Percentiles rank a stretch among this genome's conserved stretches.
Conservation (phyloP, 495 filamentous ascomycete species). For the Corynascus novoguineensis region DNA sequence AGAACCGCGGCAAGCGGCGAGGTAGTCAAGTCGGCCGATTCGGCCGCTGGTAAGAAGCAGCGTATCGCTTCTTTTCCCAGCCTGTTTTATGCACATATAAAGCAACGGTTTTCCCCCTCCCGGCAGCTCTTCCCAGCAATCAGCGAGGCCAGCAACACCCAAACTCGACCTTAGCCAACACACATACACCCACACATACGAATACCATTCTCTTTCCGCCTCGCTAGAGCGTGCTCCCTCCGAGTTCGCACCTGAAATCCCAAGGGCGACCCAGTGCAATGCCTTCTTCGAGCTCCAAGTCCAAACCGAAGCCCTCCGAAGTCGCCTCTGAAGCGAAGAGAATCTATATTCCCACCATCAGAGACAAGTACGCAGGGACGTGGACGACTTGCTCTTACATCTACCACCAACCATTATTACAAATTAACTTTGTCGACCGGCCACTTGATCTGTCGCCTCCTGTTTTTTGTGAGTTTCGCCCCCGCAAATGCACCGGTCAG, state of each 20-base stretch:
- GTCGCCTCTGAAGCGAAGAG: constrained; percentile 65
- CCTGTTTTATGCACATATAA: constrained; percentile 12
- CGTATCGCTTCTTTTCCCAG: background rate
- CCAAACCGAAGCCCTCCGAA: constrained; percentile 61
- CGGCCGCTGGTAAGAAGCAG: background rate
- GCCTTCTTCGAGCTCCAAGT: constrained; percentile 42
- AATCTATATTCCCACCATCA: constrained; percentile 55
- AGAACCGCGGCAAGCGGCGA: constrained; percentile 5
- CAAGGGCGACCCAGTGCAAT: constrained; percentile 40
- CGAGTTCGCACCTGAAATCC: no score
- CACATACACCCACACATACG: background rate
- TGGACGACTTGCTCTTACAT: constrained; percentile 46
- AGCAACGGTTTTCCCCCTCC: constrained; percentile 2
- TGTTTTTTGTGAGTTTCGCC: constrained; percentile 34
- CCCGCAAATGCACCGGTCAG: background rate
- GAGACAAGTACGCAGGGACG: constrained; percentile 40
- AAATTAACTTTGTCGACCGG: constrained; percentile 35
- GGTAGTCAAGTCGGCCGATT: background rate
- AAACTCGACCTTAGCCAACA: background rate
- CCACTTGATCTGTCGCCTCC: constrained; percentile 32
- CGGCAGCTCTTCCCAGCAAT: background rate
- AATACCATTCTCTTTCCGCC: background rate
- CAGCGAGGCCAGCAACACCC: background rate
- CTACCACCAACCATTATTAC: constrained; percentile 39
- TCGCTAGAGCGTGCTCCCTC: background rate